Evolutionary conservation across 2,329 filamentous ascomycete species (phyloP).

Genomic region (Passalora sequoiae): DNA sequence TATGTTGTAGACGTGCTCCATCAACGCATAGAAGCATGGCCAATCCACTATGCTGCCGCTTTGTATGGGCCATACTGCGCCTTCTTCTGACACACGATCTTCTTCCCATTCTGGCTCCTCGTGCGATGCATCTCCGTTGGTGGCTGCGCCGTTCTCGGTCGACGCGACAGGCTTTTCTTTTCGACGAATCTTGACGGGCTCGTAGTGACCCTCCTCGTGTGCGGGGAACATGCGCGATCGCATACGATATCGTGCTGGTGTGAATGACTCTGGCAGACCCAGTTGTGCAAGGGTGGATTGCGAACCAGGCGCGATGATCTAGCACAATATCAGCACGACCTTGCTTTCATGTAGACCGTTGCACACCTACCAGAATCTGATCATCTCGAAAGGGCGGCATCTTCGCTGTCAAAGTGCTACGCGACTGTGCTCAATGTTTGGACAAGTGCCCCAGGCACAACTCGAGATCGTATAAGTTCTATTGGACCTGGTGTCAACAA

Average conservation of each 20-base stretch:
- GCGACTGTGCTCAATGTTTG: background rate
- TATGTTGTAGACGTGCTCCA: slow-evolving; percentile 85
- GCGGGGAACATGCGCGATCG: slow-evolving; percentile 88
- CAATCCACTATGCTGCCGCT: slow-evolving; percentile 83
- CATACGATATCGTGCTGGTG: slow-evolving; percentile 78
- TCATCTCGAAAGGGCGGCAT: slow-evolving; percentile 36
- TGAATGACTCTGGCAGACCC: slow-evolving; percentile 83
- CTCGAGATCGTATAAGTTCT: background rate
- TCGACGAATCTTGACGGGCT: slow-evolving; percentile 71
- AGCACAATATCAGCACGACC: slow-evolving; percentile 4
- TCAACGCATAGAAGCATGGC: slow-evolving; percentile 86
- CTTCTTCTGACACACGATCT: slow-evolving; percentile 80
- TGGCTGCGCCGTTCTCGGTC: slow-evolving; percentile 10
- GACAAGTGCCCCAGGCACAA: background rate
- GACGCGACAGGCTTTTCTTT: slow-evolving; percentile 31
- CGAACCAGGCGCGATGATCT: slow-evolving; percentile 74
- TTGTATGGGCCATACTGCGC: slow-evolving; percentile 79
- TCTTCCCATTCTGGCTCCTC: slow-evolving; percentile 73
- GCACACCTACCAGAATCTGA: slow-evolving; percentile 30
- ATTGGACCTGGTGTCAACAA: too few relatives aligned
- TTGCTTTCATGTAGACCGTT: background rate
- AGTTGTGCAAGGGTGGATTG: slow-evolving; percentile 87
- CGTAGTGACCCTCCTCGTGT: slow-evolving; percentile 70
- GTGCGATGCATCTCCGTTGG: slow-evolving; percentile 42
- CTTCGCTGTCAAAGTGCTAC: background rate